Conservation (phyloP, 148 eudicot genomes). For the Rhododendron henanense region DNA sequence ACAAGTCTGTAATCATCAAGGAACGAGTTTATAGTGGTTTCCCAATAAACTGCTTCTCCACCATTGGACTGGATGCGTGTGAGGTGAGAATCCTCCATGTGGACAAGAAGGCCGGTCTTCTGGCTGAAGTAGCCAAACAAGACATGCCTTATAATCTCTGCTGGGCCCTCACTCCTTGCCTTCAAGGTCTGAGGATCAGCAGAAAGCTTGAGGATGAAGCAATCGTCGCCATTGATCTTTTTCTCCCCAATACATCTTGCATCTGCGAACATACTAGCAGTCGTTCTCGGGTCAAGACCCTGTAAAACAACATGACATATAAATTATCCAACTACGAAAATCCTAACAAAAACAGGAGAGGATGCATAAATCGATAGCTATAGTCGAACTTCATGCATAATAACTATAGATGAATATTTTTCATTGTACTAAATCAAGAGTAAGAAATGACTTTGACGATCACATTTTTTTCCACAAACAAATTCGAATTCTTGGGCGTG, state of each 20-base stretch:
- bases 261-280: conserved; percentile 51
- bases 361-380: background rate
- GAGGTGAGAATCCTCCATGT: conserved; percentile 58
- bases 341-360: background rate
- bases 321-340: background rate
- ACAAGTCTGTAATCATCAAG: conserved; percentile 48
- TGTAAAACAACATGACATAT: conserved; percentile 12
- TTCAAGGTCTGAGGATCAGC: conserved; percentile 49
- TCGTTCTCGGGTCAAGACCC: conserved; percentile 65
- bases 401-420: background rate
- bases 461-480: background rate
- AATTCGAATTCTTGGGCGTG: background rate
- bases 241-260: conserved; percentile 56
- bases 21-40: conserved; percentile 50
- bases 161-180: conserved; percentile 57
- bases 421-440: background rate
- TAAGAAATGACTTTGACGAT: background rate
- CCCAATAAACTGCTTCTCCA: conserved; percentile 51
- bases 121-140: conserved; percentile 58
- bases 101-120: conserved; percentile 47
- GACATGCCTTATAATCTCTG: conserved; percentile 57
- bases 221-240: conserved; percentile 45
- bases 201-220: conserved; percentile 51
- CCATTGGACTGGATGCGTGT: conserved; percentile 53
- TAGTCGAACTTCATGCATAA: background rate